phyloP scores from a whole-genome alignment of 805 yeast genomes.

The Zygosaccharomyces lentus region DNA sequence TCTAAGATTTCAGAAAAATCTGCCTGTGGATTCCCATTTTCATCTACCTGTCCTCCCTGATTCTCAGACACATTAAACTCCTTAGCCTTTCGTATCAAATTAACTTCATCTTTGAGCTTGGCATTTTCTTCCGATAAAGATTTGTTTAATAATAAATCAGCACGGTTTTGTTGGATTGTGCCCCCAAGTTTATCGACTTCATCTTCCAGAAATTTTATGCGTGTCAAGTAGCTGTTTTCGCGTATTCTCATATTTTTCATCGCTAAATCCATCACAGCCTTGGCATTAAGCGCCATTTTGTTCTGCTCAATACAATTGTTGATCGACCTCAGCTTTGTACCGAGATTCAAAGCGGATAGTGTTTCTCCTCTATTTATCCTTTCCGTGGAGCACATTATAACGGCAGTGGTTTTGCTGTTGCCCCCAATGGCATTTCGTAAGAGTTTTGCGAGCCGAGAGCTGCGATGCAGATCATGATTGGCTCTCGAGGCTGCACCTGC shows the following conservation, averaged over 20 bases:
- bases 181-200: slow-evolving; percentile 9
- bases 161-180: neutral
- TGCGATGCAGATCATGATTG: slow-evolving; percentile 53
- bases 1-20: slow-evolving; percentile 14
- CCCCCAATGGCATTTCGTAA: slow-evolving; percentile 80
- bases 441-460: slow-evolving; percentile 72
- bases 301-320: slow-evolving; percentile 44
- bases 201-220: slow-evolving; percentile 12
- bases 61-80: neutral
- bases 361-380: slow-evolving; percentile 57
- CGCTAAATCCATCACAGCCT: slow-evolving; percentile 44
- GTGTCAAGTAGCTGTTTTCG: slow-evolving; percentile 25
- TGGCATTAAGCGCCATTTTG: slow-evolving; percentile 48
- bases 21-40: slow-evolving; percentile 2
- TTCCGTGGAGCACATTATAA: slow-evolving; percentile 70
- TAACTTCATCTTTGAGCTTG: slow-evolving; percentile 14
- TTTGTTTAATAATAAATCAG: neutral
- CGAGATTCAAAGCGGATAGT: slow-evolving; percentile 67
- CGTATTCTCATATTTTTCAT: slow-evolving; percentile 40
- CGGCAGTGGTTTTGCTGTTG: slow-evolving; percentile 68
- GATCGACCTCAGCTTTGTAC: slow-evolving; percentile 64
- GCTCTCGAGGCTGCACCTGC: slow-evolving; percentile 53
- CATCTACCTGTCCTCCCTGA: neutral
- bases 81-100: slow-evolving; percentile 10
- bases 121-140: slow-evolving; percentile 10